Evolutionary conservation across 2,329 filamentous ascomycete species (phyloP).

Genomic region (Diaporthe eres): DNA sequence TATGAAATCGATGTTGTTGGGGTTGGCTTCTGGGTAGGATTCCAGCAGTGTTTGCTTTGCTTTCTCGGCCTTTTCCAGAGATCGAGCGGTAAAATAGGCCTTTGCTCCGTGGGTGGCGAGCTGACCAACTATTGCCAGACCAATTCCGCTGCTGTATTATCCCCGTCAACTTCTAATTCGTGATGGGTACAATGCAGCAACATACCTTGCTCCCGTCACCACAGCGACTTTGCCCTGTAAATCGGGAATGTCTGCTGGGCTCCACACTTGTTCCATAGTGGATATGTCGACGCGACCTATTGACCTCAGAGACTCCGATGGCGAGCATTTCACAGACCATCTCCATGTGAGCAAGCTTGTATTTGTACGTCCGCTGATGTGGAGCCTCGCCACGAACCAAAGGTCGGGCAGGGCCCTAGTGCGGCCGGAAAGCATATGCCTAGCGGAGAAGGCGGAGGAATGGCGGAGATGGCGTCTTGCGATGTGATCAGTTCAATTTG

Average conservation of each 20-base stretch:
- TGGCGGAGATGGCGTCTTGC: background rate
- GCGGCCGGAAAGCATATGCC: background rate
- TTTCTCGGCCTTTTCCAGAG: background rate
- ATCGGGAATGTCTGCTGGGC: background rate
- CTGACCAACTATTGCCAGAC: background rate
- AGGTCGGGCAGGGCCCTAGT: background rate
- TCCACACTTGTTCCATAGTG: background rate
- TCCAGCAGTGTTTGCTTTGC: background rate
- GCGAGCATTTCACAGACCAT: background rate
- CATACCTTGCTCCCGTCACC: background rate
- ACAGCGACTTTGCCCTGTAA: background rate
- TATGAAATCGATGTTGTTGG: background rate
- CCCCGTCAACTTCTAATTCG: background rate
- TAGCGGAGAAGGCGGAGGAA: background rate
- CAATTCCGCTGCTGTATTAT: background rate
- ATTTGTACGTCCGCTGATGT: background rate
- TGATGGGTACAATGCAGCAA: background rate
- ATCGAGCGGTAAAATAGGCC: background rate
- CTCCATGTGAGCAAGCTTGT: background rate
- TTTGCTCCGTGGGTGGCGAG: background rate
- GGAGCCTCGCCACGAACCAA: background rate
- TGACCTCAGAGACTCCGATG: background rate
- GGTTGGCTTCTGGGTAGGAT: background rate
- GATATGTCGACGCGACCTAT: background rate
- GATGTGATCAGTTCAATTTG: too few species aligned